phyloP scores from a whole-genome alignment of 768 basidiomycete species.

The Psilocybe cubensis region DNA sequence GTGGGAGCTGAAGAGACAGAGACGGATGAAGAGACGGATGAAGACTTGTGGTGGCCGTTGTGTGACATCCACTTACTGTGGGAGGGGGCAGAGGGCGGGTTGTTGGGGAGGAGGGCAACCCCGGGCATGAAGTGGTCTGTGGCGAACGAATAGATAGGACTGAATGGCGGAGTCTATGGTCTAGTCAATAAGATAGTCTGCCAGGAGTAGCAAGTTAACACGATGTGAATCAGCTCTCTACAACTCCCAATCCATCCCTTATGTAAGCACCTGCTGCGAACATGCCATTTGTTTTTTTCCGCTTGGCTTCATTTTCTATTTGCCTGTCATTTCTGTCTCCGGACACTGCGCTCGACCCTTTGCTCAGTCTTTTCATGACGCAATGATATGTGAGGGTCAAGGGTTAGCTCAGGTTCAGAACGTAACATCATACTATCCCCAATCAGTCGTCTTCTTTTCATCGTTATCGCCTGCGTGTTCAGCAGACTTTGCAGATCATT shows the following conservation, averaged over 20 bases:
- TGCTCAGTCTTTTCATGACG: too few relatives aligned
- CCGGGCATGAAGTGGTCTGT: slow-evolving; percentile 31
- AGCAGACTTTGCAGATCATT: too few relatives aligned
- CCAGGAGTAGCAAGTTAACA: not conserved
- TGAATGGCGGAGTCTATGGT: not conserved
- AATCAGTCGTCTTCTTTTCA: too few relatives aligned
- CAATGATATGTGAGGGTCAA: too few relatives aligned
- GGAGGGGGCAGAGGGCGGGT: slow-evolving; percentile 22
- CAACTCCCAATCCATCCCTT: not conserved
- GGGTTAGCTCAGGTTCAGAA: too few relatives aligned
- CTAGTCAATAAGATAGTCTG: not conserved
- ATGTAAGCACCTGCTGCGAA: not conserved
- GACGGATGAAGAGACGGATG: not conserved
- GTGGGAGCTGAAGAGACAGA: slow-evolving; percentile 24
- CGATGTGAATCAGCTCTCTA: not conserved
- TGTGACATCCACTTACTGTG: slow-evolving; percentile 31
- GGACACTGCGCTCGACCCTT: too few relatives aligned
- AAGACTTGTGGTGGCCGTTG: slow-evolving; percentile 22
- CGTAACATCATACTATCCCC: too few relatives aligned
- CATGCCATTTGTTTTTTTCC: not conserved
- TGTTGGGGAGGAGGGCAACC: slow-evolving; percentile 26
- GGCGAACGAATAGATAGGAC: not conserved
- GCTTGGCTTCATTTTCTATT: too few relatives aligned
- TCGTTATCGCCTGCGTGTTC: too few relatives aligned
- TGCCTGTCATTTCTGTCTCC: too few relatives aligned